A percentile compares a stretch with the other conserved stretches of the same genome.
phyloP scores from a whole-genome alignment of 192 early-diverging fungal species.

The Coemansia erecta region DNA sequence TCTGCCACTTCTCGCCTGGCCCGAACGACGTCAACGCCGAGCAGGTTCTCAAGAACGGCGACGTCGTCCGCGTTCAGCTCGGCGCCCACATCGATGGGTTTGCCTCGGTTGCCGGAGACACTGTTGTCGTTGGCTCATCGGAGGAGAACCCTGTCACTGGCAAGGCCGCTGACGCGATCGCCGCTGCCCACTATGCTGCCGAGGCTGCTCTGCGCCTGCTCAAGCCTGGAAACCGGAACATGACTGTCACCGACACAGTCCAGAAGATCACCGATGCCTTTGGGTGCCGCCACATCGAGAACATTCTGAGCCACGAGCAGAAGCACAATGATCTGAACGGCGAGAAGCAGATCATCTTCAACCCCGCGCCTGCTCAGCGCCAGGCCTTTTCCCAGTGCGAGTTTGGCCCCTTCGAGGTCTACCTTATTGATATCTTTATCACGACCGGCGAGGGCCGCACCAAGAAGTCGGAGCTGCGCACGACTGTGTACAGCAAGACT shows the following conservation, averaged over 20 bases:
- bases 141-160: constrained; percentile 67
- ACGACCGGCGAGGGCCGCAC: constrained; percentile 88
- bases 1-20: constrained; percentile 86
- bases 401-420: constrained; percentile 79
- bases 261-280: constrained; percentile 78
- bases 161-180: constrained; percentile 80
- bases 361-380: constrained; percentile 75
- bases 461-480: constrained; percentile 66
- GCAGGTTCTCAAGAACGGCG: constrained; percentile 67
- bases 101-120: constrained; percentile 76
- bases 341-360: constrained; percentile 89
- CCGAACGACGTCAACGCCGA: constrained; percentile 64
- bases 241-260: constrained; percentile 67
- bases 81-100: constrained; percentile 94
- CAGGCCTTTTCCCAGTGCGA: constrained; percentile 69
- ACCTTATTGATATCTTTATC: constrained; percentile 84
- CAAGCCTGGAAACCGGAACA: constrained; percentile 76
- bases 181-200: constrained; percentile 79
- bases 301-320: constrained; percentile 87
- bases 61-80: constrained; percentile 85
- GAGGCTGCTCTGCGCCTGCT: constrained; percentile 85
- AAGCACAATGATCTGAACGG: constrained; percentile 86
- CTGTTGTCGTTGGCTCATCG: constrained; percentile 79
- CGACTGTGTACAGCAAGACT: constrained; percentile 91
- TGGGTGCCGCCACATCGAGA: constrained; percentile 86